These are phyloP conservation scores for Barbarea vulgaris DNA, from an alignment of 345 rosid genomes.

Conservation along the genomic window DNA sequence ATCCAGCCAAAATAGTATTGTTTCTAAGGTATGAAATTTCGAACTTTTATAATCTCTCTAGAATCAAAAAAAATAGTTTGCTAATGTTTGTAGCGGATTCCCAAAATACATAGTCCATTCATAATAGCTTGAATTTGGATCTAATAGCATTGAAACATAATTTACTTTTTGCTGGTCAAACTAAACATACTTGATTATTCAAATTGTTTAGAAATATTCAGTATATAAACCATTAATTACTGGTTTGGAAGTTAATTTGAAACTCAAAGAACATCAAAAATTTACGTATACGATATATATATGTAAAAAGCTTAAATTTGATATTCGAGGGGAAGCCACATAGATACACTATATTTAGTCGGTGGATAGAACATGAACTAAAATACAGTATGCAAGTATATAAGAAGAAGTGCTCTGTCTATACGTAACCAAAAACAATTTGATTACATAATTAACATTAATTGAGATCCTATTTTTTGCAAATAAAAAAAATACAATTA, in stretches of 20 bases:
- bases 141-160: background rate
- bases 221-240: background rate
- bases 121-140: background rate
- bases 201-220: background rate
- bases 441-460: background rate
- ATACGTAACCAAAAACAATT: background rate
- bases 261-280: background rate
- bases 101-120: background rate
- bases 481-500: background rate
- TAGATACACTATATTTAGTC: background rate
- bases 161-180: background rate
- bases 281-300: background rate
- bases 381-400: background rate
- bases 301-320: background rate
- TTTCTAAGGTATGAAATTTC: background rate
- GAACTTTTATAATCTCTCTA: background rate
- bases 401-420: background rate
- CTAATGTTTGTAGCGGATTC: background rate
- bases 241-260: background rate
- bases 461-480: background rate
- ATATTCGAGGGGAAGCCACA: background rate
- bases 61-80: background rate
- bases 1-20: background rate
- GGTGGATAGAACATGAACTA: background rate
- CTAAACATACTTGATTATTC: background rate